Conservation (phyloP, 78 protist genomes). For the Tieghemostelium lacteum region DNA sequence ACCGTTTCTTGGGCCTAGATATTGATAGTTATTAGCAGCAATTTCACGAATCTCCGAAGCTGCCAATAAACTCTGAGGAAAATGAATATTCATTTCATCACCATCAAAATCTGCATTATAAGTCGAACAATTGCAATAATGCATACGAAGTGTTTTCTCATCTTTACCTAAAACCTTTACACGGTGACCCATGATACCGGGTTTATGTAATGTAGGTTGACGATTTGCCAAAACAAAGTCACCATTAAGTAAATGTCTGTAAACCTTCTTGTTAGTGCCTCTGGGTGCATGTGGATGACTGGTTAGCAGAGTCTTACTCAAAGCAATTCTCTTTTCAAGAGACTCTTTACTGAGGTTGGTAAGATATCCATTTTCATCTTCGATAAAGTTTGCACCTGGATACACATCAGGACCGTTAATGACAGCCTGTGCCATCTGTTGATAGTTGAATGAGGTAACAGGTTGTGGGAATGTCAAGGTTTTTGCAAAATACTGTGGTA, state of each 20-base stretch:
- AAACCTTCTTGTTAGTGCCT: slow-evolving; percentile 87
- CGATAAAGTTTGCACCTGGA: slow-evolving; percentile 94
- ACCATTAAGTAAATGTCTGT: slow-evolving; percentile 95
- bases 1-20: slow-evolving; percentile 93
- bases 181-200: slow-evolving; percentile 96
- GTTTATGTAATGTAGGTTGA: slow-evolving; percentile 99
- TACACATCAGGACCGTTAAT: slow-evolving; percentile 96
- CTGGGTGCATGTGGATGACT: slow-evolving; percentile 42
- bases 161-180: slow-evolving; percentile 79
- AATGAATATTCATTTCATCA: slow-evolving; percentile 99
- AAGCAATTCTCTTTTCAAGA: slow-evolving; percentile 79
- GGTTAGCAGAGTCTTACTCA: slow-evolving; percentile 82
- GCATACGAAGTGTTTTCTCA: slow-evolving; percentile 96
- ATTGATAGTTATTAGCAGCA: slow-evolving; percentile 92
- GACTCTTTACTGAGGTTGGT: slow-evolving; percentile 63
- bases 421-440: slow-evolving; percentile 89
- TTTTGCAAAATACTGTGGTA: slow-evolving; percentile 65
- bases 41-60: slow-evolving; percentile 92
- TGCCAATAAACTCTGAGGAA: slow-evolving; percentile 93
- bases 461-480: slow-evolving; percentile 83
- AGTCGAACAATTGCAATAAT: slow-evolving; percentile 98
- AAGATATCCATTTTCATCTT: slow-evolving; percentile 80
- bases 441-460: slow-evolving; percentile 57
- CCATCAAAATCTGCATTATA: slow-evolving; percentile 99
- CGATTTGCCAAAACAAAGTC: slow-evolving; percentile 98